These are phyloP conservation scores for Scopulariopsis brevicaulis DNA, from an alignment of 2,329 filamentous ascomycete species.

Conservation along the genomic window DNA sequence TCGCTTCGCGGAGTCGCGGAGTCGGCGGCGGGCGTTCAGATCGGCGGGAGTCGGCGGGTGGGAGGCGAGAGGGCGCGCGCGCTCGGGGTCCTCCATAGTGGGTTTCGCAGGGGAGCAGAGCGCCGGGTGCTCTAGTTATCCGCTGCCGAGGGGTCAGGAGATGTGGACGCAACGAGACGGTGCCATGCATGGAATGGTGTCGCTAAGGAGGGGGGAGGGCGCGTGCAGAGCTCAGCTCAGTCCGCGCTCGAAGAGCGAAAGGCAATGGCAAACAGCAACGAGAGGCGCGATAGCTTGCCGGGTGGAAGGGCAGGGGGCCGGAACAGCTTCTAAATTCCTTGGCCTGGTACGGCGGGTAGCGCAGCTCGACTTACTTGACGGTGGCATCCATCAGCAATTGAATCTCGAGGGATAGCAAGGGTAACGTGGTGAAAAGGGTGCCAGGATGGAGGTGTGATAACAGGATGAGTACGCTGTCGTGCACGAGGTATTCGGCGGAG, in stretches of 20 bases:
- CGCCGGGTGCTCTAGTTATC: conserved; percentile 2
- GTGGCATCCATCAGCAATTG: conserved; percentile 6
- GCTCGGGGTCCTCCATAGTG: conserved; percentile 1
- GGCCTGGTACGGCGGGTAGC: not conserved
- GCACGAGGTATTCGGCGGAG: too few relatives aligned
- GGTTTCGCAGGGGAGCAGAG: not conserved
- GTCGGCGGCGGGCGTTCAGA: not conserved
- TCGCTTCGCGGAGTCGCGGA: not conserved
- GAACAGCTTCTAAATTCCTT: not conserved
- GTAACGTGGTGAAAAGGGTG: not conserved
- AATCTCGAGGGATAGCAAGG: not conserved
- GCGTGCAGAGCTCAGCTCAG: not conserved
- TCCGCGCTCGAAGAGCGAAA: not conserved
- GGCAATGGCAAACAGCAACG: not conserved
- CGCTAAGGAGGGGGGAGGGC: not conserved
- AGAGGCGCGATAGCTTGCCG: not conserved
- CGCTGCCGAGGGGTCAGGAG: not conserved
- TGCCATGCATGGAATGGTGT: not conserved
- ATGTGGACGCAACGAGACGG: not conserved
- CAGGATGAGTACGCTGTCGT: not conserved
- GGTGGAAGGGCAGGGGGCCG: not conserved
- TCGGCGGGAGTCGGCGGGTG: conserved; percentile 2
- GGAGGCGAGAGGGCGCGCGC: conserved; percentile 2
- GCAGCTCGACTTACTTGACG: conserved; percentile 6
- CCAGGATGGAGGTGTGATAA: not conserved